Base-by-base conservation (phyloP, 352 stramenopile species). In the Phytopythium ostracodes region DNA sequence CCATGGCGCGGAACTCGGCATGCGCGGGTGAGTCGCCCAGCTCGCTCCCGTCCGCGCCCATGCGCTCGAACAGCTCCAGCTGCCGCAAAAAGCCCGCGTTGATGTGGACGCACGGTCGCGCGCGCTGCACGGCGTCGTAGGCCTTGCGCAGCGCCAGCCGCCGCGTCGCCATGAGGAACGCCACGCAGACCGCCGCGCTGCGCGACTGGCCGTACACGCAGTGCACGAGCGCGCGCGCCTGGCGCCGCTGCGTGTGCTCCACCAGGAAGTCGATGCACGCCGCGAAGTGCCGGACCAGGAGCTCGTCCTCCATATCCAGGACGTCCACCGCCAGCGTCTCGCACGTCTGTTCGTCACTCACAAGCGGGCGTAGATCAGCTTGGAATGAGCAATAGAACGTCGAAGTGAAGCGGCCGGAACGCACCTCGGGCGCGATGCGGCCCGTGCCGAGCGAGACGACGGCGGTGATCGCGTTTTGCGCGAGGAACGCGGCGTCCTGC, bases 171-270 rank as follows among this genome's bases (percentile, higher is more conserved):
- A 94, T 94, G 51, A 93, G 56, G 68, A 76, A 93, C 29, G 86
- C 86, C 24, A 94, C 77, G 53, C 81, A 91, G 47, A 93, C 72
- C 18, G 81, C 63, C 38, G 81, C 84, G 44, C 81, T 92, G 49
- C 86, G 79, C 11, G 81, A 92, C 62, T 94, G 86, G 24, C 86
- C 86, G 56, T 92, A 91, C 5, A 88, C 83, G 44, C 86, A 94
- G 50, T 94, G 84, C 49, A 94, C 86, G 31, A 92, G 70, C 54
- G 74, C 77, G 3, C 43, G 18, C 2, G 42, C 40, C 0, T 50
- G 29, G 18, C 29, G 52, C 27, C 56, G 43, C 22, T 42, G 24
- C 24, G 73, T 66, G 40, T 72, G 64, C 5, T 63, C 64, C 2
- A 71, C 35, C 12, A 88, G 46, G 52, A 87, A 87, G 9, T 50